phyloP scores from a whole-genome alignment of 208 protist species.

The Blechomonas ayalai region DNA sequence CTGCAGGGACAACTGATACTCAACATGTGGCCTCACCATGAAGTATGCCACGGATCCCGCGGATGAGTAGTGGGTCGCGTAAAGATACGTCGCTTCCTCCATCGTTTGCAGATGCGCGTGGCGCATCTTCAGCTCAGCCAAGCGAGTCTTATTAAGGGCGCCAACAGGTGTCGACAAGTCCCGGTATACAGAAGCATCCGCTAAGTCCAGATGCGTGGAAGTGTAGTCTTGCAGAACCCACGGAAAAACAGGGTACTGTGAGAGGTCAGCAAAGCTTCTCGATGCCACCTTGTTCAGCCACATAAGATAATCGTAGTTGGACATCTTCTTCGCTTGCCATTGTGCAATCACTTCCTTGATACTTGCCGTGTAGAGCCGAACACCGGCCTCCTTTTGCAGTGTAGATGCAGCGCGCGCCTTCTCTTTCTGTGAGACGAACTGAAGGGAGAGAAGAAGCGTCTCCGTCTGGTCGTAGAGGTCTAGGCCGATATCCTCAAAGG shows the following conservation, averaged over 20 bases:
- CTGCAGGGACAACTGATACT: slow-evolving; percentile 86
- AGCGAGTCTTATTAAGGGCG: slow-evolving; percentile 61
- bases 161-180: slow-evolving; percentile 92
- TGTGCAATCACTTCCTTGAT: slow-evolving; percentile 4
- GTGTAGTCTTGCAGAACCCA: slow-evolving; percentile 92
- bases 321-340: slow-evolving; percentile 30
- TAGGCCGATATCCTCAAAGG: slow-evolving; percentile 31
- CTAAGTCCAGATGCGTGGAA: slow-evolving; percentile 45
- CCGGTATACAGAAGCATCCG: slow-evolving; percentile 46
- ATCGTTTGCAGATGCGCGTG: slow-evolving; percentile 20
- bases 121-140: slow-evolving; percentile 49
- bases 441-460: slow-evolving; percentile 17
- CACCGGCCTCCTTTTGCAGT: slow-evolving; percentile 5
- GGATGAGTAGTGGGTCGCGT: slow-evolving; percentile 94
- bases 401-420: slow-evolving; percentile 14
- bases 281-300: slow-evolving; percentile 44
- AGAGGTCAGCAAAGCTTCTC: slow-evolving; percentile 34
- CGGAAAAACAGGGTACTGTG: slow-evolving; percentile 91
- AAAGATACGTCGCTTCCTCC: slow-evolving; percentile 61
- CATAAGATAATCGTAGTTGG: slow-evolving; percentile 52
- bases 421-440: slow-evolving; percentile 15
- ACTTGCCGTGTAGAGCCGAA: slow-evolving; percentile 11
- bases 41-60: slow-evolving; percentile 94
- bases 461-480: slow-evolving; percentile 18
- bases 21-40: slow-evolving; percentile 77